phyloP scores from a whole-genome alignment of 768 basidiomycete genomes.

The Auricularia auricula-judae region DNA sequence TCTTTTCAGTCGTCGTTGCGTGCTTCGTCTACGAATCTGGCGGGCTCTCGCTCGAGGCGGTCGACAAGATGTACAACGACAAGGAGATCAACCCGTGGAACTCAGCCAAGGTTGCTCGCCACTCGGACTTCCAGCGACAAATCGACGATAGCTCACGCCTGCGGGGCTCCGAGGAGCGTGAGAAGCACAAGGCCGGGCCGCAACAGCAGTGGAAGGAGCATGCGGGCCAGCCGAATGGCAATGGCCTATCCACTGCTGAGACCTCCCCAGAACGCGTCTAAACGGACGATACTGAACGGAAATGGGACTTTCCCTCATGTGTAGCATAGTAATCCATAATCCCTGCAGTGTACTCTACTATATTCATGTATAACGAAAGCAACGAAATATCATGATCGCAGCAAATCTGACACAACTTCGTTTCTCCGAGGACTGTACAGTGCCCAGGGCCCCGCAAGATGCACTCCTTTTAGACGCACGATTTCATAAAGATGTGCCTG shows the following conservation, averaged over 20 bases:
- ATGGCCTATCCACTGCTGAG: background rate
- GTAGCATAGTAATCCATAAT: too few species aligned
- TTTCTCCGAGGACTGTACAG: too few species aligned
- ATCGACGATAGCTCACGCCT: background rate
- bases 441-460: too few species aligned
- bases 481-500: too few species aligned
- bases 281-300: background rate
- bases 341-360: too few species aligned
- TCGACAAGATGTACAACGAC: constrained; percentile 62
- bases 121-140: background rate
- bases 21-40: constrained; percentile 70
- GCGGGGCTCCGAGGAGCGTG: background rate
- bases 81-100: constrained; percentile 58
- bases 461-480: too few species aligned
- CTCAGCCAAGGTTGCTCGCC: constrained; percentile 20
- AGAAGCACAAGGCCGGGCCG: background rate
- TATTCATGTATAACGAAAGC: too few species aligned
- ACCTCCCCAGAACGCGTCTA: background rate
- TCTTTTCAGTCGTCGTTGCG: constrained; percentile 45
- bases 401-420: too few species aligned
- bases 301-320: background rate
- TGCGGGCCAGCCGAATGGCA: background rate
- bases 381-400: too few species aligned
- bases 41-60: constrained; percentile 53
- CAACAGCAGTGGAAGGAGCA: background rate